Evolutionary conservation across 345 rosid species (phyloP), one percentile per base, ranked within the genome.

Genomic region (Hibiscus mutabilis): DNA sequence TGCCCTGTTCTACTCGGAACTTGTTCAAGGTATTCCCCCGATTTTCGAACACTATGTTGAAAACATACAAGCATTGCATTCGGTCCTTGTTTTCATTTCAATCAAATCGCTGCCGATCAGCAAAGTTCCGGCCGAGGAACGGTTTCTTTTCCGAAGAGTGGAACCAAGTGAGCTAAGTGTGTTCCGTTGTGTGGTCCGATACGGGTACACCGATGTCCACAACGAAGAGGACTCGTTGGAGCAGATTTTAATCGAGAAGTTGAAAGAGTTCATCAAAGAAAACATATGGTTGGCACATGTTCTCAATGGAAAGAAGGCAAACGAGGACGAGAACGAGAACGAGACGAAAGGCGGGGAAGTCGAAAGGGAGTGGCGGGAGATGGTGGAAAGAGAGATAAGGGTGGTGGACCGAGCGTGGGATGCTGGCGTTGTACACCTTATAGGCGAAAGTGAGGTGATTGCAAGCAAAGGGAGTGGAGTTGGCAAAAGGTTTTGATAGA

Each of bases 1-100:
- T 6, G 85, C 81, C 6, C 21, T 85, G n/a, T 84, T 85, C 72
- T 85, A 82, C 76, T 79, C 84, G 0, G 86, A 79, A 73, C 82
- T 81, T 58, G 83, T 76, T 57, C 85, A 82, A 6, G 86, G 85
- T 0, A 70, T 84, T n/a, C 75, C 85, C 1, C 83, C 84, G 0
- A 78, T 84, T 8, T 85, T 87, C 60, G 49, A 76, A 60, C 89
- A 77, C 24, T 84, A 87, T 51, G 66, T 84, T 33, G 78, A 57
- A 0, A 85, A 79, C 12, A 79, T 84, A 1, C 81, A 83, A 0
- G 79, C 83, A 0, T 19, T 87, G n/a, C 86, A 84, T 42, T 79
- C 83, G 0, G 78, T 86, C 5, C 72, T 87, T 0, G 69, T 87
- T 9, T 82, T 85, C 6, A 80, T 86, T 37, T 78, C 87, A 1